Evolutionary conservation across 2,329 filamentous ascomycete species (phyloP), one percentile per base, ranked within the genome.

Genomic region (Pseudocercospora musae): DNA sequence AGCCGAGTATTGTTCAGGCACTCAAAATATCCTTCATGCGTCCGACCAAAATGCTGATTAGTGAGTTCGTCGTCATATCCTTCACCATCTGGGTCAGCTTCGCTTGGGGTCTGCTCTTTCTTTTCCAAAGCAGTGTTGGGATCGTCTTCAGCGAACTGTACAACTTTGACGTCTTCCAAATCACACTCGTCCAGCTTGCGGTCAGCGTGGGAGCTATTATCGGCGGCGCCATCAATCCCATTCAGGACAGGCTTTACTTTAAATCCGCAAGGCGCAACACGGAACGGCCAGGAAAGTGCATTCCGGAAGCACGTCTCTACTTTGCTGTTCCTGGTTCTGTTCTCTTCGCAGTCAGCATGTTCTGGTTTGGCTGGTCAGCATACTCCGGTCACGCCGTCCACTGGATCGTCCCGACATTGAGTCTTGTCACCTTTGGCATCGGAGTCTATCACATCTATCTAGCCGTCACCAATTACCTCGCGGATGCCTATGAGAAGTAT

Each of bases 371-470:
- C 0, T 82, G 80, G 79, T 92, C 78, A 1, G 73, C 73, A 3
- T 78, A 74, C 29, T 55, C 75, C 0, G 57, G 48, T 3, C 48
- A 52, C 15, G 48, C 25, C 10, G 25, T 79, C 0, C 76, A 72
- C 37, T 78, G 77, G 77, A 76, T 83, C 56, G 76, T 82, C 1
- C 80, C 82, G 0, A 78, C 84, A 7, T 67, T 84, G n/a, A 21
- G 81, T 74, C 78, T 68, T 1, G 76, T 77, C 0, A 77, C 82
- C 29, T 82, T 82, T 72, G 82, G 81, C 0, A 81, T 79, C 74
- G 78, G 77, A 2, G 82, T 83, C 63, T 83, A 82, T 62, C 79
- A 77, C 2, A 74, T 84, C 0, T 82, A 82, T 46, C 72, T 83
- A 1, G 81, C 81, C 74, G 81, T 80, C 1, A 75, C 81, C 46